These are phyloP conservation scores for Fusarium virguliforme DNA, from an alignment of 2,329 filamentous ascomycete genomes.

Conservation along the genomic window DNA sequence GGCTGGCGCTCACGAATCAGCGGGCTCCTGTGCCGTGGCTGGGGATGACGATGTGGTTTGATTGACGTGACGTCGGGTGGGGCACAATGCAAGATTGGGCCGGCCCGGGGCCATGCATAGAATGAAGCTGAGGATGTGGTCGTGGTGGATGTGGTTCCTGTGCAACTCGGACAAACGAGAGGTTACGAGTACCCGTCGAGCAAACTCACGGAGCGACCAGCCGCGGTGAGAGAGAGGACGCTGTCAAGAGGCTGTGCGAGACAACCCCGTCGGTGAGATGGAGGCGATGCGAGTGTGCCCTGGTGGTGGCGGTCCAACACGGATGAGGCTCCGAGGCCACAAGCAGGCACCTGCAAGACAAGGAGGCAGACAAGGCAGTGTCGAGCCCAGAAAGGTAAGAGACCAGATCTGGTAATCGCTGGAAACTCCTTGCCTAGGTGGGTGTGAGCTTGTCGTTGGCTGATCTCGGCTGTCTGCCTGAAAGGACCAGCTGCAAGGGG, in stretches of 20 bases:
- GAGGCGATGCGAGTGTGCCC: constrained; percentile 24
- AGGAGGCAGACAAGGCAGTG: constrained; percentile 19
- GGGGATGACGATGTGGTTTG: constrained; percentile 48
- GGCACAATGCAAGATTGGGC: constrained; percentile 33
- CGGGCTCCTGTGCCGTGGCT: constrained; percentile 40
- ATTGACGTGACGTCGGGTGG: constrained; percentile 48
- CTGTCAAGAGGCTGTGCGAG: constrained; percentile 30
- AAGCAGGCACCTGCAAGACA: constrained; percentile 27
- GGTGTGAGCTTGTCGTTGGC: not conserved
- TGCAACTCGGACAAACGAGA: constrained; percentile 18
- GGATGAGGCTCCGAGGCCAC: constrained; percentile 33
- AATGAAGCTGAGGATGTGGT: constrained; percentile 6
- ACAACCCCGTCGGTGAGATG: constrained; percentile 27
- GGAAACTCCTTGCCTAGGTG: not conserved
- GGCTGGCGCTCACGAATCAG: constrained; percentile 38
- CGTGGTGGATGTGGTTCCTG: constrained; percentile 2
- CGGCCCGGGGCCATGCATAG: constrained; percentile 16
- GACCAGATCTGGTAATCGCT: not conserved
- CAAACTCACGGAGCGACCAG: constrained; percentile 20
- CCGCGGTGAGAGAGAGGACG: constrained; percentile 18
- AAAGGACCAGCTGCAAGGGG: constrained; percentile 2
- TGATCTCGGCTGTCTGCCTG: not conserved
- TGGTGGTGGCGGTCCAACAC: constrained; percentile 22
- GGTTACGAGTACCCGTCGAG: constrained; percentile 21
- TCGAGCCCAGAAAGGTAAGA: constrained; percentile 20